These are phyloP conservation scores for Geotrichum restrictum DNA, from an alignment of 1,139 yeast species.

Conservation along the genomic window DNA sequence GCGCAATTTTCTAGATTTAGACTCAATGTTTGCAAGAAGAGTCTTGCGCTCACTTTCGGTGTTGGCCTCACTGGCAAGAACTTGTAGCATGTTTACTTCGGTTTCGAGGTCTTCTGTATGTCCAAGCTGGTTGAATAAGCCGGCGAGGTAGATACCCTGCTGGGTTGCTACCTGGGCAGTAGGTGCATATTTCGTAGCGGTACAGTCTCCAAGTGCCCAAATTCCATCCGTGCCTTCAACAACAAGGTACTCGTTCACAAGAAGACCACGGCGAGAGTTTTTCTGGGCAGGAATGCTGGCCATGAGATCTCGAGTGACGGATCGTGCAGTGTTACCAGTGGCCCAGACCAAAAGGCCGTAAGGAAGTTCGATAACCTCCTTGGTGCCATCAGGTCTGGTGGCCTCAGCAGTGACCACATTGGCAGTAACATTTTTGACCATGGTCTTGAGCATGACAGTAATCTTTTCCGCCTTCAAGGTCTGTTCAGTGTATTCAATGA, in stretches of 20 bases:
- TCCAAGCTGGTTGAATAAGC: conserved; percentile 64
- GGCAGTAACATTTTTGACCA: conserved; percentile 79
- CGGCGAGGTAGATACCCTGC: conserved; percentile 80
- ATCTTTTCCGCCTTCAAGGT: conserved; percentile 78
- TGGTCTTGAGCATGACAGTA: conserved; percentile 72
- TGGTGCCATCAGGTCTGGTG: conserved; percentile 62
- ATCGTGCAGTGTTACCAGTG: conserved; percentile 91
- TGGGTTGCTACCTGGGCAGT: conserved; percentile 98
- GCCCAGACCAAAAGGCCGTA: conserved; percentile 96
- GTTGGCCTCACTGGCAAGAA: conserved; percentile 39
- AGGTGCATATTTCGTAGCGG: conserved; percentile 84
- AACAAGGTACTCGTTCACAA: conserved; percentile 76
- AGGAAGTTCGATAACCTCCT: conserved; percentile 62
- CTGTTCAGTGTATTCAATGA: conserved; percentile 79
- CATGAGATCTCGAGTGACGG: conserved; percentile 64
- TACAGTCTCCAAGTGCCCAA: conserved; percentile 92
- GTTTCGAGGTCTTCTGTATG: conserved; percentile 59
- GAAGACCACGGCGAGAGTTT: conserved; percentile 82
- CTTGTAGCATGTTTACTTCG: conserved; percentile 41
- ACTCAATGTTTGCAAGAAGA: conserved; percentile 39
- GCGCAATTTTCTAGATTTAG: conserved; percentile 42
- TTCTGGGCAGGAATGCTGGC: conserved; percentile 73
- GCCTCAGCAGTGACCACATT: conserved; percentile 65
- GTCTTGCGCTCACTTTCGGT: conserved; percentile 34
- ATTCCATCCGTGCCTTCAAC: conserved; percentile 81